Evolutionary conservation across 768 basidiomycete genomes (phyloP), one percentile per base, ranked within the genome.

Genomic region (Suillus spraguei): DNA sequence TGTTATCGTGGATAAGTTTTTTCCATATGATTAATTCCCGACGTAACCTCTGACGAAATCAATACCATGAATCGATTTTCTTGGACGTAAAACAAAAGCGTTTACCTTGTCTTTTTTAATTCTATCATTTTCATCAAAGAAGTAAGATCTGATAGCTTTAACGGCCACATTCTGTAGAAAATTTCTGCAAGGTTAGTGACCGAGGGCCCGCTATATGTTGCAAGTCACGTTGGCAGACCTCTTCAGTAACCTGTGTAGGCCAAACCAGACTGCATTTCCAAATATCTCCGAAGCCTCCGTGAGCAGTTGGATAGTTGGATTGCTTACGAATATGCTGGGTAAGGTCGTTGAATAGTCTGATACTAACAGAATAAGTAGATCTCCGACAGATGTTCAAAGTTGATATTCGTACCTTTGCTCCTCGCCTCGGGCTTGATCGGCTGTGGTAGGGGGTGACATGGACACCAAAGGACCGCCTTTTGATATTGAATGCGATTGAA

Each of bases 21-120:
- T 47, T 59, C 72, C 72, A 73, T 17, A 72, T 68, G 4, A 50
- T 60, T 17, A 73, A 61, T 61, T 72, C 71, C 11, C 69, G 65
- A 16, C 64, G 60, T 17, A 72, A 46, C n/a, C 69, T 38, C 71
- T 72, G 32, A 39, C 10, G 16, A 28, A 39, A 28, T 28, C 3
- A 3, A 60, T 10, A 32, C 46, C 10, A 20, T 41, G 17, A 3
- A 1, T 38, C 13, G 14, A 17, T 28, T 60, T 47, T 20, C 38
- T 28, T 56, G 24, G 14, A 58, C 24, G 32, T 6, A 20, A 58
- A 28, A 58, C 10, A 1, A 1, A 38, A 39, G 7, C 1, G 9
- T 24, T 56, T 20, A 16, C 62, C 59, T 47, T 63, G 22, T 63
- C 38, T 32, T 63, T 63, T 24, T 60, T 63, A 22, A 36, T 2